A percentile compares a stretch with the other conserved stretches of the same genome.
Conservation (phyloP, 148 eudicot genomes). For the Dysphania ambrosioides region DNA sequence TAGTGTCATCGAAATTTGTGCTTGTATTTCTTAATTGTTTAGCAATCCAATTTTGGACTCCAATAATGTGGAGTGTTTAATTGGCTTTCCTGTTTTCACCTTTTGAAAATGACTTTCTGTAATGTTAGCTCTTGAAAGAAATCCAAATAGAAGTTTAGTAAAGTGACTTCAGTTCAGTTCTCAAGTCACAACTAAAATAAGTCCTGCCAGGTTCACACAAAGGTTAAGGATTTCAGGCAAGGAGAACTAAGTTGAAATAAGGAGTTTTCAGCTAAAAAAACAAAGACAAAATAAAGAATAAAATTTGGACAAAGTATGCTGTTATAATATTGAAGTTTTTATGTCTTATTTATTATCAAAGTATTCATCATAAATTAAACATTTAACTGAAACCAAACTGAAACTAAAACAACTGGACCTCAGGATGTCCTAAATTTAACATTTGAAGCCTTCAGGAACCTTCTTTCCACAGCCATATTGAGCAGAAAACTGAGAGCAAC, state of each 20-base stretch:
- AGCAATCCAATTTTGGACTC: background rate
- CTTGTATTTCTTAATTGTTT: background rate
- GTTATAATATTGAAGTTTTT: background rate
- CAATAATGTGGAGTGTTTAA: background rate
- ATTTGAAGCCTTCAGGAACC: conserved; percentile 61
- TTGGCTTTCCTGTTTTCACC: background rate
- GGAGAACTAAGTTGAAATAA: too few species aligned
- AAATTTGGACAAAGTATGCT: background rate
- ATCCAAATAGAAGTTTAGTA: background rate
- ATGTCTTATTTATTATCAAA: conserved; percentile 13
- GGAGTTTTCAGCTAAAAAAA: too few species aligned
- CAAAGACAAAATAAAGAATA: background rate
- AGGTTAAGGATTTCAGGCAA: too few species aligned
- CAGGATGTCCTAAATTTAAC: conserved; percentile 20
- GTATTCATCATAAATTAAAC: background rate
- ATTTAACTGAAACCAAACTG: background rate
- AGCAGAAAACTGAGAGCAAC: conserved; percentile 61
- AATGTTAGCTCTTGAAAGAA: background rate
- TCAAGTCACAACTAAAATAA: background rate
- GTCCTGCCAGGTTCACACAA: too few species aligned
- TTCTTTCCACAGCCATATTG: conserved; percentile 74
- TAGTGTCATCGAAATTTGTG: background rate
- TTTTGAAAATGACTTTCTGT: too few species aligned
- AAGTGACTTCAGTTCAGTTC: background rate
- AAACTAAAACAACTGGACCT: background rate